phyloP scores from a whole-genome alignment of 2,329 filamentous ascomycete species.

The Colletotrichum tabaci region DNA sequence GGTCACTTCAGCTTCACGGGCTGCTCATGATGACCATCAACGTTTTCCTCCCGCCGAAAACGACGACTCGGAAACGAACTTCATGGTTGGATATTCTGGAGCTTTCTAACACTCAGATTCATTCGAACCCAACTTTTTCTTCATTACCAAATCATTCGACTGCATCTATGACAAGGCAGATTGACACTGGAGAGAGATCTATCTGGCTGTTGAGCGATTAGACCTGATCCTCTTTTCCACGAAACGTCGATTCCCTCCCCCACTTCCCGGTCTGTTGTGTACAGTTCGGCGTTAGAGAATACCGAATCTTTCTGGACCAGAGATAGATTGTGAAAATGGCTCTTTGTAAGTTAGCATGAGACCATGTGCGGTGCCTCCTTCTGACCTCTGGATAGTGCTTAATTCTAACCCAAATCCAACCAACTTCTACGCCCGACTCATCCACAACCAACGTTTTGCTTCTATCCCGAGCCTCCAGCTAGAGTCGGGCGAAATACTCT shows the following conservation, averaged over 20 bases:
- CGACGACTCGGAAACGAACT: too few relatives aligned
- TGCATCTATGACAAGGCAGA: too few relatives aligned
- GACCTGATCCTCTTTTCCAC: too few relatives aligned
- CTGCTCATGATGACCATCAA: neutral
- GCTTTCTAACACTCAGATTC: too few relatives aligned
- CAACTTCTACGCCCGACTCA: conserved; percentile 89
- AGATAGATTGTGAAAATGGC: neutral
- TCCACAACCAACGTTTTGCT: conserved; percentile 89
- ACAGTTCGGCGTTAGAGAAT: neutral
- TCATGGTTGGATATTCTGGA: neutral
- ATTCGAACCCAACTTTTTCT: too few relatives aligned
- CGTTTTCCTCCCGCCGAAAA: too few relatives aligned
- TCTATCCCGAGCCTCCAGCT: conserved; percentile 90
- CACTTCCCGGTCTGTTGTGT: neutral
- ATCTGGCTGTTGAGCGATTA: neutral
- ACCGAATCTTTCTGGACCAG: neutral
- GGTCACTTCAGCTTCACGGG: neutral
- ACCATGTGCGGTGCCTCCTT: neutral
- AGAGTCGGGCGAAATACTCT: conserved; percentile 88
- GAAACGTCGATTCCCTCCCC: neutral
- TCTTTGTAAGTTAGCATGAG: neutral
- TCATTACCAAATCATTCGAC: neutral
- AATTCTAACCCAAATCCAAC: conserved; percentile 67
- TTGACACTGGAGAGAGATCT: too few relatives aligned
- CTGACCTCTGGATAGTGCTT: conserved; percentile 10